Base-by-base conservation (phyloP, 495 filamentous ascomycete species). In the Talaromyces proteolyticus region DNA sequence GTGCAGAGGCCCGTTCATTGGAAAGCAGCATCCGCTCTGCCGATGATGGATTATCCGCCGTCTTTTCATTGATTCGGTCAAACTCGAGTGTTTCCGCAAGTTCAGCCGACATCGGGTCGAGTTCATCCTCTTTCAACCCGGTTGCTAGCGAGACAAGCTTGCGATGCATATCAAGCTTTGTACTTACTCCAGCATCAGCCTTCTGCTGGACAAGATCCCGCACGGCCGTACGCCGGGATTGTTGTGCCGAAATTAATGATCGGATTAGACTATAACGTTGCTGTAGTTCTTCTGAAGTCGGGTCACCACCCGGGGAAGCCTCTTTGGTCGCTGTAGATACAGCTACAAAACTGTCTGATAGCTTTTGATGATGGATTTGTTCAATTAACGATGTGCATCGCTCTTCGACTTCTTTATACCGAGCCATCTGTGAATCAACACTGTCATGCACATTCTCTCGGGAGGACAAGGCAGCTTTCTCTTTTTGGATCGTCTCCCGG, bases 81-180 rank as follows among this genome's bases (percentile, higher is more conserved):
- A 75, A 74, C 41, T 77, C 73, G 23, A 77, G 57, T 0, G 66
- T 67, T 47, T 72, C 72, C 2, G 70, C 66, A 42, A 77, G 51
- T 38, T 74, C 72, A 17, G 68, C 69, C 6, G 70, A 68, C 68
- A 74, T 73, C 1, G 68, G 69, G 41, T 77, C 73, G 6, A 77
- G 55, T 19, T 75, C 72, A 41, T 75, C 70, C 49, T 77, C 73
- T 51, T 73, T 74, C 6, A 76, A 55, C 4, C 72, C 75, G 1
- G 76, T 71, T 10, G 73, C 72, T 42, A 77, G 61, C 36, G 72
- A 63, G n/a, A 78, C 74, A 10, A 80, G 64, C 52, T 68, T 76
- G 50, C 75, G 69, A 50, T 78, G 76, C 43, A 73, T 65, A 44
- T 77, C 74, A 21, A 72, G 72, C 50, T 73, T 77, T 51, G 75